These are phyloP conservation scores for Verticillium klebahnii DNA, from an alignment of 2,329 filamentous ascomycete species.

Conservation along the genomic window DNA sequence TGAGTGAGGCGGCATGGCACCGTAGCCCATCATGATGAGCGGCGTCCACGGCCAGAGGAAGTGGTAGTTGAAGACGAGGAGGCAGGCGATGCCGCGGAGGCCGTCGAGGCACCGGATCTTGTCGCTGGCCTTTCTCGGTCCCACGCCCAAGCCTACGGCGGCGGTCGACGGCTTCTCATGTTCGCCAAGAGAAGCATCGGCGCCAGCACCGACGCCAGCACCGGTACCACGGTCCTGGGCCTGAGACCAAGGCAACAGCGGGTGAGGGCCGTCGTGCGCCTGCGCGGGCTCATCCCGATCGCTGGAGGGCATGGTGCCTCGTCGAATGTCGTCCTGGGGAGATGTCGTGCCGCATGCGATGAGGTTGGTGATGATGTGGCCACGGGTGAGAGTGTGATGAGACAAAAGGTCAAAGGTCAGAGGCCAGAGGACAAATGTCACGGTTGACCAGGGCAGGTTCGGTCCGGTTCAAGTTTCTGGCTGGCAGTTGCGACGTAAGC, in stretches of 20 bases:
- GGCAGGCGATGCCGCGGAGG: conserved; percentile 34
- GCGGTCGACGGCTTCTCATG: not conserved
- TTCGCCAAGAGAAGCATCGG: conserved; percentile 8
- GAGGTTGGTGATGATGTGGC: not conserved
- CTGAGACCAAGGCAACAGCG: not conserved
- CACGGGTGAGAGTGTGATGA: not conserved
- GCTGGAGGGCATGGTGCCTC: conserved; percentile 4
- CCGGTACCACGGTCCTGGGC: conserved; percentile 4
- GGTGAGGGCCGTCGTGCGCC: conserved; percentile 3
- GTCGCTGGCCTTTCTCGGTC: conserved; percentile 16
- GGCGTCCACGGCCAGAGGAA: conserved; percentile 36
- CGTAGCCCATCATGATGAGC: conserved; percentile 33
- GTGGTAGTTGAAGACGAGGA: conserved; percentile 38
- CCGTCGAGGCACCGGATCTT: conserved; percentile 35
- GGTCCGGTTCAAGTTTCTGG: too few species aligned
- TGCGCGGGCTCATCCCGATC: conserved; percentile 8
- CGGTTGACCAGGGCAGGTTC: not conserved
- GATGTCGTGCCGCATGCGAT: not conserved
- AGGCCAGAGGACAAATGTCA: too few species aligned
- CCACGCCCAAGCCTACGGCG: not conserved
- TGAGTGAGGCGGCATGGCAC: conserved; percentile 28
- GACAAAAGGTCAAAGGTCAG: not conserved
- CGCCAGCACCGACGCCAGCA: not conserved
- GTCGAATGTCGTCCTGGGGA: not conserved
- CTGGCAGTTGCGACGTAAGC: not conserved